Percentiles rank a stretch among this genome's conserved stretches.
Evolutionary conservation across 257 asterid species (phyloP).

Genomic region (Marsdenia floribunda): DNA sequence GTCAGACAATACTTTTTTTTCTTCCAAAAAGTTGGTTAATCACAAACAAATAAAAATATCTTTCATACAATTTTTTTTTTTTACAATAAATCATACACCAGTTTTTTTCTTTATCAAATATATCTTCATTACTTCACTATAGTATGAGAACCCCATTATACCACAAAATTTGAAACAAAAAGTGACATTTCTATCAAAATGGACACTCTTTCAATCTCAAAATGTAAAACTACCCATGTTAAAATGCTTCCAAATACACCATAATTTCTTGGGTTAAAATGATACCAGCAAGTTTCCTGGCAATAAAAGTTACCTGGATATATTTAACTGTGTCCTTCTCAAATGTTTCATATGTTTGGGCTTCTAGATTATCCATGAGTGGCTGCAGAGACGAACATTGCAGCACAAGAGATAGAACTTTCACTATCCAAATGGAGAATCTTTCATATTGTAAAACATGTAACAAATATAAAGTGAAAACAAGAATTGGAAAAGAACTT

Average conservation of each 20-base stretch:
- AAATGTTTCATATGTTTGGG: slow-evolving; percentile 95
- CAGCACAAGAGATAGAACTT: slow-evolving; percentile 6
- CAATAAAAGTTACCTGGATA: slow-evolving; percentile 52
- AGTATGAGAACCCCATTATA: too few species aligned
- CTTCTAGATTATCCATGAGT: slow-evolving; percentile 99
- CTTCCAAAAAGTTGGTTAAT: too few species aligned
- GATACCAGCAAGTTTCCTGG: not conserved
- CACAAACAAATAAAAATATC: too few species aligned
- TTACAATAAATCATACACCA: too few species aligned
- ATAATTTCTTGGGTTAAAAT: too few species aligned
- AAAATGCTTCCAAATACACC: too few species aligned
- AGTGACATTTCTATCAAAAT: too few species aligned
- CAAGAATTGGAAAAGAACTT: not conserved
- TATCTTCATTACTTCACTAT: too few species aligned
- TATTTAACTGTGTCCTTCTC: slow-evolving; percentile 90
- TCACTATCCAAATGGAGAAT: not conserved
- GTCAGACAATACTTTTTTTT: too few species aligned
- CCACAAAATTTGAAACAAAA: too few species aligned
- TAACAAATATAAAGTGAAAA: slow-evolving; percentile 10
- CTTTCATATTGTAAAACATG: not conserved
- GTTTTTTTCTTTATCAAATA: too few species aligned
- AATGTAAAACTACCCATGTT: not conserved
- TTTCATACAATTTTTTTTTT: too few species aligned
- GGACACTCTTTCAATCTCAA: not conserved
- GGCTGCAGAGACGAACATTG: slow-evolving; percentile 52